phyloP scores from a whole-genome alignment of 148 eudicot species.

The Selenicereus undatus region DNA sequence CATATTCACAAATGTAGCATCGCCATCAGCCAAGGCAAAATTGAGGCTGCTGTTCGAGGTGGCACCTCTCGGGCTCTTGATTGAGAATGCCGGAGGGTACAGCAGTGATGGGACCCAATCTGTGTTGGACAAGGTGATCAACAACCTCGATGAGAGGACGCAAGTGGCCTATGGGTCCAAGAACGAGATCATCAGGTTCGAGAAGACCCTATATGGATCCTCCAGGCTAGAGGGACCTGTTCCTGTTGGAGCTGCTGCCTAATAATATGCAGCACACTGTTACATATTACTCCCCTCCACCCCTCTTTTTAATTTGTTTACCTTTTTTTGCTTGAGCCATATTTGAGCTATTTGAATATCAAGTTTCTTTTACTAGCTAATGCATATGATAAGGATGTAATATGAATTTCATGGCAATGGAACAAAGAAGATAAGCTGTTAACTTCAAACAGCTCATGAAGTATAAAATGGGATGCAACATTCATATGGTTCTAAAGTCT shows the following conservation, averaged over 20 bases:
- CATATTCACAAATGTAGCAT: conserved; percentile 84
- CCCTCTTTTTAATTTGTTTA: background rate
- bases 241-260: conserved; percentile 88
- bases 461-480: background rate
- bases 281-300: background rate
- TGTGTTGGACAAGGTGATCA: conserved; percentile 74
- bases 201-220: conserved; percentile 86
- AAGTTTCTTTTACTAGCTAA: background rate
- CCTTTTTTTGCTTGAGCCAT: conserved; percentile 1
- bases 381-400: conserved; percentile 14
- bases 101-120: conserved; percentile 91
- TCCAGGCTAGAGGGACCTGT: conserved; percentile 79
- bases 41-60: conserved; percentile 90
- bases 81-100: conserved; percentile 90
- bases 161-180: conserved; percentile 98
- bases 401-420: background rate
- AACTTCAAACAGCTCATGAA: conserved; percentile 17
- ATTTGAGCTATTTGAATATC: conserved; percentile 1
- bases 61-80: conserved; percentile 87
- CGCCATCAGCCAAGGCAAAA: conserved; percentile 93
- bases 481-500: background rate
- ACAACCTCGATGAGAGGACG: conserved; percentile 79
- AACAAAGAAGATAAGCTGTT: conserved; percentile 21
- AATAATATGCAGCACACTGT: conserved; percentile 4
- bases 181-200: conserved; percentile 87